Percentiles rank a stretch among this genome's conserved stretches.
These are phyloP conservation scores for Trichaptum fuscoviolaceum DNA, from an alignment of 768 basidiomycete genomes.

Conservation along the genomic window DNA sequence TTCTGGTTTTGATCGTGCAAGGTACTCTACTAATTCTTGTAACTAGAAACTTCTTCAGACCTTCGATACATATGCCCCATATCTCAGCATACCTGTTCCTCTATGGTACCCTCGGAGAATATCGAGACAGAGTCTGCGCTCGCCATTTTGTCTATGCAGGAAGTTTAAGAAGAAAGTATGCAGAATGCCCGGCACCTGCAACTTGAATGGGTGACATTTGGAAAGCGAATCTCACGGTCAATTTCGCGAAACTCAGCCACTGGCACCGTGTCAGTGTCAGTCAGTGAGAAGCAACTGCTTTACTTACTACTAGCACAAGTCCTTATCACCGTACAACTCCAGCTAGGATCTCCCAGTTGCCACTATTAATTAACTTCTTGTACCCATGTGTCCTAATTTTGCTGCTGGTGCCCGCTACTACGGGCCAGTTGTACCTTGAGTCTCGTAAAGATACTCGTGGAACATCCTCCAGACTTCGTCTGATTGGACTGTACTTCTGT, in stretches of 20 bases:
- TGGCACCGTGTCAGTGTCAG: too few species aligned
- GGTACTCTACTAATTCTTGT: constrained; percentile 71
- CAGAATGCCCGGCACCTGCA: neutral
- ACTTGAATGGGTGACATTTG: neutral
- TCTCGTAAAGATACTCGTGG: neutral
- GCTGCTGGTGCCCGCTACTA: neutral
- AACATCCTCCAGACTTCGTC: neutral
- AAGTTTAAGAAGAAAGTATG: neutral
- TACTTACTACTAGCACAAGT: too few species aligned
- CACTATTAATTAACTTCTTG: neutral
- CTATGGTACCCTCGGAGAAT: constrained; percentile 84
- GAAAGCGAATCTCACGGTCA: neutral
- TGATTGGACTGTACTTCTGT: neutral
- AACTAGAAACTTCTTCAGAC: constrained; percentile 38
- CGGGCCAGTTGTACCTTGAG: neutral
- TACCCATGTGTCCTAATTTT: neutral
- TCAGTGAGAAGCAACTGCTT: too few species aligned
- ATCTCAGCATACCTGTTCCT: constrained; percentile 59
- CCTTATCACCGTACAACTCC: neutral
- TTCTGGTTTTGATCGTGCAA: constrained; percentile 60
- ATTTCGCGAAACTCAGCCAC: too few species aligned
- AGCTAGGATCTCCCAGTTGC: neutral
- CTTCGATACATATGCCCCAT: neutral
- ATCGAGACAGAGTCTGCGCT: constrained; percentile 73
- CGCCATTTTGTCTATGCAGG: constrained; percentile 42